A percentile compares a stretch with the other conserved stretches of the same genome.
phyloP scores from a whole-genome alignment of 768 basidiomycete genomes.

The Dacryopinax spathularia region DNA sequence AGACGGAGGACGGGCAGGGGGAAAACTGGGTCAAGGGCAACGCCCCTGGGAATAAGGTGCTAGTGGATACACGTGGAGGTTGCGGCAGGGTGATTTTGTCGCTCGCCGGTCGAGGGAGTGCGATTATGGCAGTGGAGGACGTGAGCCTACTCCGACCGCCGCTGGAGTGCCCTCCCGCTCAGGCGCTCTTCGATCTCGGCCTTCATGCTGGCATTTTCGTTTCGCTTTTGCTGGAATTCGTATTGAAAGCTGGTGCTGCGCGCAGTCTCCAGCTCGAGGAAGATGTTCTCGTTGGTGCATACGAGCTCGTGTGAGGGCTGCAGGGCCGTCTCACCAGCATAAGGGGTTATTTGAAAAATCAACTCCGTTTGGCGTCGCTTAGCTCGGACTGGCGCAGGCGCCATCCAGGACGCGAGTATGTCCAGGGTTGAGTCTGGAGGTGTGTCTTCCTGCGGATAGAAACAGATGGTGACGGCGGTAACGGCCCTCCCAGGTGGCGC shows the following conservation, averaged over 20 bases:
- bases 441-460: background rate
- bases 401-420: background rate
- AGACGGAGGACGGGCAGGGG: no score
- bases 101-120: no score
- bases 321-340: background rate
- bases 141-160: no score
- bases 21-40: no score
- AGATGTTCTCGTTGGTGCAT: constrained; percentile 35
- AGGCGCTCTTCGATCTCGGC: constrained; percentile 38
- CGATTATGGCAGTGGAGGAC: no score
- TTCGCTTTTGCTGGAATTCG: constrained; percentile 70
- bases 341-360: background rate
- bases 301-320: background rate
- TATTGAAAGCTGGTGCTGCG: constrained; percentile 84
- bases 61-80: no score
- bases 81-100: no score
- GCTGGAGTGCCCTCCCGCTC: background rate
- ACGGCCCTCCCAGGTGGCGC: background rate
- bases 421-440: background rate
- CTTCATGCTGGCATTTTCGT: constrained; percentile 47
- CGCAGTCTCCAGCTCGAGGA: constrained; percentile 53
- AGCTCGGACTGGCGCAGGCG: background rate
- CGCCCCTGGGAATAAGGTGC: no score
- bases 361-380: background rate
- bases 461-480: background rate